Evolutionary conservation across 208 protist genomes (phyloP), one percentile per base, ranked within the genome.

Genomic region (Endotrypanum monterogeii): DNA sequence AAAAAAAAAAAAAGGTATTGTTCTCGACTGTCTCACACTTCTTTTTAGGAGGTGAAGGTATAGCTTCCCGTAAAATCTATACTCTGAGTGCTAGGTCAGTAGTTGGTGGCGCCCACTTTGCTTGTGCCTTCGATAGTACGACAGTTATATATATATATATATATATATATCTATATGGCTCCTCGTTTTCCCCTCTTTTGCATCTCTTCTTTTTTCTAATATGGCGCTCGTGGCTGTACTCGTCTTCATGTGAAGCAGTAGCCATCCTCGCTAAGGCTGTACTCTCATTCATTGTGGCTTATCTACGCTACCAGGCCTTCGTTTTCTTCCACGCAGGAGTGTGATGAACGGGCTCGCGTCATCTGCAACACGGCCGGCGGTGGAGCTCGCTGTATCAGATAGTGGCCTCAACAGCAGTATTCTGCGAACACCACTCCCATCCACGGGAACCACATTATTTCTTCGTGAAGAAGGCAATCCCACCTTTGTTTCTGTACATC

Each of bases 401-500:
- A 32, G 35, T 54, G 63, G 63, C 9, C 50, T 18, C 63, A 68
- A 30, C 25, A 68, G 44, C 44, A 54, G 41, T 46, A 32, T 35
- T 50, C 20, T 74, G 48, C 74, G 39, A 20, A 72, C 70, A 32
- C 70, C 73, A 20, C 48, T 71, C 18, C 67, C 57, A 18, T 46
- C 55, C n/a, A 44, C 65, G 18, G 83, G 80, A 0, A 80, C 83
- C 2, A 81, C 87, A 0, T 62, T 93, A 2, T 89, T 95, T 75
- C 69, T 90, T 20, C 76, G 82, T 44, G 84, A 89, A 20, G 88
- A 90, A 39, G 86, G 82, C 5, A 73, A 78, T 20, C 12, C 44
- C 6, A 63, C 61, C 6, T 89, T 88, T 73, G 70, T 90, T 6
- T 87, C 89, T 6, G 76, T 96, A 35, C 71, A 82, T 56, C 74